Base-by-base conservation (phyloP, 257 asterid species). In the Fraxinus anomala region DNA sequence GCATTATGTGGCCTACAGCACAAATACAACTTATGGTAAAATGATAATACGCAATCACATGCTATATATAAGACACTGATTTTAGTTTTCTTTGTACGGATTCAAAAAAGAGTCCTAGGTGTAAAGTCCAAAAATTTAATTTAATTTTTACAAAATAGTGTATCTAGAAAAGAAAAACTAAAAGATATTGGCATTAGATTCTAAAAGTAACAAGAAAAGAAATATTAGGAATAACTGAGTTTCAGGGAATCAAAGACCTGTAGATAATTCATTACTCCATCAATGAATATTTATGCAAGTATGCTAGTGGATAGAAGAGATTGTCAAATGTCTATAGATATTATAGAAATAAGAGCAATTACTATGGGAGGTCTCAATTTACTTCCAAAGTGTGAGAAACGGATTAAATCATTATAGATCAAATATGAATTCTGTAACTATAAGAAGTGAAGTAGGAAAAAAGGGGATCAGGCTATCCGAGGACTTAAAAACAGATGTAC, bases 171-270 rank as follows among this genome's bases (percentile, higher is more conserved):
- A 28, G 31, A 28, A 28, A 28, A 28, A 28, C 31, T 28, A 28
- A 28, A 28, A 28, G 31, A 28, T 19, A 54, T 47, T 61, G 54
- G 30, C 68, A 37, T 44, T 69, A 75, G 17, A 51, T 36, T 9
- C 33, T 70, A 23, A 69, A 70, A 13, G 47, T 70, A 36, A 69
- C 73, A 70, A 23, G 47, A 75, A 75, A 14, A 11, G 40, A 51
- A 61, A 28, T 6, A 14, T 3, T 47, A 14, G 12, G 67, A 21
- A n/a, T 21, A 34, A 75, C 21, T 4, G n/a, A 75, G 21, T 36
- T 49, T 13, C 19, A n/a, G 8, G 10, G 11, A 19, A 54, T 54
- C 21, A 54, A 19, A 19, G 24, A 54, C 24, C 63, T 19, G 6
- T 19, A 51, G 63, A 51, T 17, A 19, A 17, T 51, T 51, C 63